Percentiles rank a stretch among this genome's conserved stretches.
Conservation (phyloP, 495 filamentous ascomycete species). For the Paragyromitra xinjiangensis region DNA sequence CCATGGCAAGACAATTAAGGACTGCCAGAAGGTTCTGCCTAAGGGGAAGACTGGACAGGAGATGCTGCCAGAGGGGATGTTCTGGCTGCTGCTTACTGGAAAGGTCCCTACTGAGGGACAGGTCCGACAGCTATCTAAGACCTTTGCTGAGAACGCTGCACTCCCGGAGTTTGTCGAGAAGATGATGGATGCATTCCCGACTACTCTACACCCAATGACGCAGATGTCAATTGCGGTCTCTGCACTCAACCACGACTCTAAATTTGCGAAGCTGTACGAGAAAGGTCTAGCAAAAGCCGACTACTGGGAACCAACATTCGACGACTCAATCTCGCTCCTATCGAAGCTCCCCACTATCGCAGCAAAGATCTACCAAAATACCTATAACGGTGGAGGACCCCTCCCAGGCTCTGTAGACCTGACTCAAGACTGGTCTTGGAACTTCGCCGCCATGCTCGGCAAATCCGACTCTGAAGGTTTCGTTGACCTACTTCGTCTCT, state of each 20-base stretch:
- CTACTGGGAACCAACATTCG: slow-evolving; percentile 99
- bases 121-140: slow-evolving; percentile 79
- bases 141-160: slow-evolving; percentile 83
- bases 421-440: slow-evolving; percentile 95
- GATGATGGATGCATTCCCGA: slow-evolving; percentile 90
- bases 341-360: slow-evolving; percentile 97
- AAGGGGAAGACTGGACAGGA: slow-evolving; percentile 94
- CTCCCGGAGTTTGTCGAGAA: slow-evolving; percentile 86
- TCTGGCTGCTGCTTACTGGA: slow-evolving; percentile 97
- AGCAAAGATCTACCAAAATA: slow-evolving; percentile 94
- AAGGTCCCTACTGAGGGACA: slow-evolving; percentile 84
- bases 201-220: slow-evolving; percentile 93
- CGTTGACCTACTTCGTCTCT: slow-evolving; percentile 91
- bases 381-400: slow-evolving; percentile 77
- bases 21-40: slow-evolving; percentile 91
- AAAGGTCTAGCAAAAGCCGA: slow-evolving; percentile 88
- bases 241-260: slow-evolving; percentile 87
- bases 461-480: slow-evolving; percentile 90
- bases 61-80: slow-evolving; percentile 99
- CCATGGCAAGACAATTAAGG: slow-evolving; percentile 96
- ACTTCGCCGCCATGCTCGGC: slow-evolving; percentile 96
- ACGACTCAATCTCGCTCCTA: slow-evolving; percentile 91
- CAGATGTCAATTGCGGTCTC: slow-evolving; percentile 93
- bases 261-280: slow-evolving; percentile 92
- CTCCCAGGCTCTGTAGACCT: slow-evolving; percentile 79